phyloP scores from a whole-genome alignment of 768 basidiomycete genomes.

The Russula griseocarnosa region DNA sequence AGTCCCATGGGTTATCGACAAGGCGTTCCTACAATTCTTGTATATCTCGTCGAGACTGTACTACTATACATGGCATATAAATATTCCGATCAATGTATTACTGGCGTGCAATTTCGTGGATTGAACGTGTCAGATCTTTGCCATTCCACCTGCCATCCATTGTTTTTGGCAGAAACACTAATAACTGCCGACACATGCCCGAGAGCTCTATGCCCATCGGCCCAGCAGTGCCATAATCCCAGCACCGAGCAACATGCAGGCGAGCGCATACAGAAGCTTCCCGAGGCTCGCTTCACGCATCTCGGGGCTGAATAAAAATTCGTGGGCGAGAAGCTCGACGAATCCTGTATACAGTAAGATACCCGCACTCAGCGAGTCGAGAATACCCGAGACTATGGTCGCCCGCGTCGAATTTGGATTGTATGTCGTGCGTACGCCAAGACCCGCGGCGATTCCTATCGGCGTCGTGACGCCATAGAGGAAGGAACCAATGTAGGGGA shows the following conservation, averaged over 20 bases:
- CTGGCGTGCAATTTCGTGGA: background rate
- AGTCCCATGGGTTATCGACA: too few relatives aligned
- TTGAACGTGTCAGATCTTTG: background rate
- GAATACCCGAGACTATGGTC: slow-evolving; percentile 74
- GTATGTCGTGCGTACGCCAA: slow-evolving; percentile 72
- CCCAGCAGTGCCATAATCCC: slow-evolving; percentile 91
- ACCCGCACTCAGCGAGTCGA: slow-evolving; percentile 83
- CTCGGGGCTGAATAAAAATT: slow-evolving; percentile 86
- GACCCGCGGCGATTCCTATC: slow-evolving; percentile 80
- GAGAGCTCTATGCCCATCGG: slow-evolving; percentile 64
- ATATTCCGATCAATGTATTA: background rate
- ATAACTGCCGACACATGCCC: too few relatives aligned
- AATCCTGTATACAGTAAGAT: slow-evolving; percentile 85
- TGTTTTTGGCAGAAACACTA: background rate
- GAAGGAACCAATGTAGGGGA: slow-evolving; percentile 57
- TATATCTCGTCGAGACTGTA: background rate
- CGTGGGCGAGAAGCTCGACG: slow-evolving; percentile 91
- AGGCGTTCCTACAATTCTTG: too few relatives aligned
- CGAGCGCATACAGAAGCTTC: slow-evolving; percentile 67
- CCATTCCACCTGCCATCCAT: background rate
- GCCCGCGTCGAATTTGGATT: slow-evolving; percentile 75
- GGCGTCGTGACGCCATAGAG: slow-evolving; percentile 80
- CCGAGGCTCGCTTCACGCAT: slow-evolving; percentile 68
- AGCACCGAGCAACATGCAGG: slow-evolving; percentile 77
- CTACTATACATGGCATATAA: background rate